Conservation (phyloP, 1,284 basidiomycete genomes). For the Trichosporon sp. region DNA sequence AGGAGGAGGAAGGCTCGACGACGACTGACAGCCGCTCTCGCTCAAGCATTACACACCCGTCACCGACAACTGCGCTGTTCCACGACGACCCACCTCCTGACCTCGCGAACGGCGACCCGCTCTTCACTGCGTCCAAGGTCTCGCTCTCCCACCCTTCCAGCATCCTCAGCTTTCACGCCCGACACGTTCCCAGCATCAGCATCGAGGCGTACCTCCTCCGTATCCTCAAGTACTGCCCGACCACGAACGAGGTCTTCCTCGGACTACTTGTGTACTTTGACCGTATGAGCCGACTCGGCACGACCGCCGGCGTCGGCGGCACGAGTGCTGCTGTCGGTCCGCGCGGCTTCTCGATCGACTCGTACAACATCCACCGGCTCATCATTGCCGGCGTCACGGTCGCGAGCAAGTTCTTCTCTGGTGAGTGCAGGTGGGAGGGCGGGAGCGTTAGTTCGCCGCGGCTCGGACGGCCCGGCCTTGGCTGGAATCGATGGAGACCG, state of each 20-base stretch:
- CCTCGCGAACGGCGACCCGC: conserved; percentile 29
- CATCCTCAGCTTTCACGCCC: conserved; percentile 89
- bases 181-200: conserved; percentile 90
- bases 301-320: conserved; percentile 42
- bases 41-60: conserved; percentile 31
- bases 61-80: conserved; percentile 50
- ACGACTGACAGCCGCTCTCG: conserved; percentile 19
- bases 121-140: conserved; percentile 70
- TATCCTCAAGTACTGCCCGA: conserved; percentile 97
- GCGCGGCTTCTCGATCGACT: conserved; percentile 87
- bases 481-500: neutral
- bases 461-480: neutral
- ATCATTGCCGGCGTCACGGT: conserved; percentile 98
- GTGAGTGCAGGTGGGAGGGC: conserved; percentile 36
- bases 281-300: conserved; percentile 63
- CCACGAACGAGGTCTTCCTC: conserved; percentile 96
- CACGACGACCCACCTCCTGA: conserved; percentile 50
- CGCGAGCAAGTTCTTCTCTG: conserved; percentile 95
- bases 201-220: conserved; percentile 93
- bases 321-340: conserved; percentile 38
- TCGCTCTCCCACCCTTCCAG: conserved; percentile 78
- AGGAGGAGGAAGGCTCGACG: conserved; percentile 28
- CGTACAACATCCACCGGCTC: conserved; percentile 92
- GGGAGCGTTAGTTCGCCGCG: neutral
- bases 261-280: conserved; percentile 96